Evolutionary conservation across 805 yeast species (phyloP).

Genomic region (Candida andamanensis): DNA sequence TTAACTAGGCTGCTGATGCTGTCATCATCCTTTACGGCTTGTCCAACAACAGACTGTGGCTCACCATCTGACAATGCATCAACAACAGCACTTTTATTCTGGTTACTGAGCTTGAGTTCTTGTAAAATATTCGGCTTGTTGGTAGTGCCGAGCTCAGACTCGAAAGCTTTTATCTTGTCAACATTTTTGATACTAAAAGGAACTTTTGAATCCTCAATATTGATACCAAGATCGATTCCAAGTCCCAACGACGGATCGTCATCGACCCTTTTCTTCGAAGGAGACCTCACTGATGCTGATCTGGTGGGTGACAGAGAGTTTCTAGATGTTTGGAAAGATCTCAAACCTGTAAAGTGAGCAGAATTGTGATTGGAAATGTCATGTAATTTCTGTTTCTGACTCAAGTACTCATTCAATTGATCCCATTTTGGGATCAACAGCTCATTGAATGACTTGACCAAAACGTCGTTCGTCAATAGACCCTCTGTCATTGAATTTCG

Average conservation of each 20-base stretch:
- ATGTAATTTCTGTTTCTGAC: conserved; percentile 2
- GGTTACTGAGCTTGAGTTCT: conserved; percentile 5
- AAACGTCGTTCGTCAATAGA: conserved; percentile 27
- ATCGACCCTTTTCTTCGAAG: conserved; percentile 2
- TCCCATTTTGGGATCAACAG: conserved; percentile 24
- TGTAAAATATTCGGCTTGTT: conserved; percentile 6
- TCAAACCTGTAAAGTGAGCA: conserved; percentile 13
- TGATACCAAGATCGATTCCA: conserved; percentile 28
- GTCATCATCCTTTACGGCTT: background rate
- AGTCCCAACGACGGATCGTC: conserved; percentile 15
- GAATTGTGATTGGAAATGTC: conserved; percentile 3
- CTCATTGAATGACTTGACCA: conserved; percentile 19
- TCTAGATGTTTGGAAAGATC: conserved; percentile 14
- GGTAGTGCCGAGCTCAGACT: conserved; percentile 5
- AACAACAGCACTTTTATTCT: conserved; percentile 2
- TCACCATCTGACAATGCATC: background rate
- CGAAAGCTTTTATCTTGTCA: conserved; percentile 24
- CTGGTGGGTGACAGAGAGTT: conserved; percentile 3
- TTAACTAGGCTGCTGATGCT: background rate
- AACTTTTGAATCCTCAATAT: conserved; percentile 20
- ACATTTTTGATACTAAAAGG: conserved; percentile 30
- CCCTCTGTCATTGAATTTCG: conserved; percentile 33
- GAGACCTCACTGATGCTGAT: conserved; percentile 8
- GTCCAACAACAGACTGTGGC: background rate
- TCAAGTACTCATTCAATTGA: conserved; percentile 12